A percentile compares a stretch with the other conserved stretches of the same genome.
phyloP scores from a whole-genome alignment of 495 filamentous ascomycete genomes.

The Hypomontagnella monticulosa region DNA sequence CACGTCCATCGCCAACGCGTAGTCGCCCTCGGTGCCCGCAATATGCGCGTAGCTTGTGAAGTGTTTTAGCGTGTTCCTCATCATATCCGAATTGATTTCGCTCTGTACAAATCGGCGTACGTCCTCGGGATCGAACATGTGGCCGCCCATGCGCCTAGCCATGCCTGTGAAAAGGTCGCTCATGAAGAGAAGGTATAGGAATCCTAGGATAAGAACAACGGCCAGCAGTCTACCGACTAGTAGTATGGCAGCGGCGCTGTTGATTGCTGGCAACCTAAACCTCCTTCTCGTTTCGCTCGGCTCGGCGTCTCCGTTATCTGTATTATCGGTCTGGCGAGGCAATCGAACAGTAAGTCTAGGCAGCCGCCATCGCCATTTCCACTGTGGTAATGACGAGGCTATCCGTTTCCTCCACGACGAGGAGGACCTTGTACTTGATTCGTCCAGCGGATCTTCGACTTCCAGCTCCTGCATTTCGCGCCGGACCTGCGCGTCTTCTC shows the following conservation, averaged over 20 bases:
- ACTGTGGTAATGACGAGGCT: constrained; percentile 56
- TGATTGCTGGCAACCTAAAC: constrained; percentile 43
- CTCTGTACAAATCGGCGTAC: constrained; percentile 75
- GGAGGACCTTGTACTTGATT: constrained; percentile 47
- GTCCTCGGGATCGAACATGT: constrained; percentile 71
- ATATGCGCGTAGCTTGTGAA: constrained; percentile 85
- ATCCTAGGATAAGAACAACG: constrained; percentile 73
- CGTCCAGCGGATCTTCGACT: constrained; percentile 74
- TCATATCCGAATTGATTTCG: constrained; percentile 70
- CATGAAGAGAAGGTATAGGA: constrained; percentile 86
- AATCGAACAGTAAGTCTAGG: constrained; percentile 56
- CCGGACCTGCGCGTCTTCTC: constrained; percentile 68
- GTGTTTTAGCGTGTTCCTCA: constrained; percentile 74
- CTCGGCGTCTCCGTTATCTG: constrained; percentile 21
- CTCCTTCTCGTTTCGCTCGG: constrained; percentile 32
- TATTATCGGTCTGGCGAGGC: constrained; percentile 40
- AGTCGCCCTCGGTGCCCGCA: constrained; percentile 90
- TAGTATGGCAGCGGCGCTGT: constrained; percentile 56
- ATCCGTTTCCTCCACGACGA: constrained; percentile 63
- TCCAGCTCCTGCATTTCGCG: constrained; percentile 91
- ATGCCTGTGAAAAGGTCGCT: constrained; percentile 77
- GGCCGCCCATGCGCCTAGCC: constrained; percentile 58
- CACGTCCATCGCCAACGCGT: constrained; percentile 81
- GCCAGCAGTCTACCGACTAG: constrained; percentile 76
- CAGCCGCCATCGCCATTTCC: constrained; percentile 60